Percentiles rank a stretch among this genome's conserved stretches.
Conservation (phyloP, 176 grass and related monocot species). For the Musa beccarii region DNA sequence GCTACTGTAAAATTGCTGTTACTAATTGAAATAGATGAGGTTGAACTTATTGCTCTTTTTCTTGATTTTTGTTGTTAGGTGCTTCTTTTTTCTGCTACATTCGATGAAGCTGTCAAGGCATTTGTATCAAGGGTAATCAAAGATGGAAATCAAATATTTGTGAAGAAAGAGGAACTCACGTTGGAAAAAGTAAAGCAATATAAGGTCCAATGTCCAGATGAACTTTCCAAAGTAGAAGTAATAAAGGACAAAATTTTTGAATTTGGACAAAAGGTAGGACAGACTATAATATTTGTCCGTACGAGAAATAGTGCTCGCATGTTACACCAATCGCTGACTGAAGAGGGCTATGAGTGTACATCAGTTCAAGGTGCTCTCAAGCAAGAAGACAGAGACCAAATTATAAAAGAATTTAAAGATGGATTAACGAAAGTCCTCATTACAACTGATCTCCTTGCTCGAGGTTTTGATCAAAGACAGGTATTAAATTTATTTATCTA, state of each 20-base stretch:
- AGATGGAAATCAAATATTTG: conserved; percentile 88
- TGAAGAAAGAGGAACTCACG: conserved; percentile 88
- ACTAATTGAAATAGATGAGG: background rate
- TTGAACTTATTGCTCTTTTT: conserved; percentile 10
- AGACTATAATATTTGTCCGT: conserved; percentile 91
- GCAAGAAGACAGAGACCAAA: conserved; percentile 69
- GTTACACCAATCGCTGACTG: conserved; percentile 57
- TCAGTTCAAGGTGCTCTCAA: conserved; percentile 85
- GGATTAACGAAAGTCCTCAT: conserved; percentile 86
- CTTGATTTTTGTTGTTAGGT: conserved; percentile 35
- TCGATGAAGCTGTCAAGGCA: conserved; percentile 79
- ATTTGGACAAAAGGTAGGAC: conserved; percentile 83
- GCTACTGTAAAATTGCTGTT: background rate
- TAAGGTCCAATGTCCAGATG: conserved; percentile 73
- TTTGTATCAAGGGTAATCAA: conserved; percentile 70
- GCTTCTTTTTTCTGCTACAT: conserved; percentile 94
- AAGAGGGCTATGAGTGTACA: conserved; percentile 80
- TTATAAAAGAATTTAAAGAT: conserved; percentile 94
- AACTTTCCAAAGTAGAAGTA: conserved; percentile 71
- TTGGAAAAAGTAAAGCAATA: conserved; percentile 95
- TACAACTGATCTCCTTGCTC: conserved; percentile 80
- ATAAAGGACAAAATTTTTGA: conserved; percentile 90
- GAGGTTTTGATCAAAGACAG: conserved; percentile 95
- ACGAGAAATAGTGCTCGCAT: conserved; percentile 60
- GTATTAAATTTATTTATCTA: conserved; percentile 30